Percentiles rank a stretch among this genome's conserved stretches.
These are phyloP conservation scores for Cylindrotheca fusiformis DNA, from an alignment of 108 stramenopile genomes.

Conservation along the genomic window DNA sequence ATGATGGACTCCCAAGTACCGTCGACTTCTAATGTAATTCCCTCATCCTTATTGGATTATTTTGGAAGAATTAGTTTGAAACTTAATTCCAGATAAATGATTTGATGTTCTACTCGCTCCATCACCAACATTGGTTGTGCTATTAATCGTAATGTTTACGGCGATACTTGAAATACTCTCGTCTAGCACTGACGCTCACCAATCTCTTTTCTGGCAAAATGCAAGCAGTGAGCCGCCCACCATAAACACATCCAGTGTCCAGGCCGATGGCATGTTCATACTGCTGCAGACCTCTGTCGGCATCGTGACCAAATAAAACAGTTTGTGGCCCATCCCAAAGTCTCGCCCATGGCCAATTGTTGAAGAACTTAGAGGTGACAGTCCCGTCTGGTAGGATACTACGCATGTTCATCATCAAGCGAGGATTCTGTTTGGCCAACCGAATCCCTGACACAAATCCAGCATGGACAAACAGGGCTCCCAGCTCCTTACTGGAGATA, in stretches of 20 bases:
- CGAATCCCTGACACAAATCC: slow-evolving; percentile 85
- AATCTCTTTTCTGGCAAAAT: slow-evolving; percentile 88
- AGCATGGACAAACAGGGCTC: slow-evolving; percentile 91
- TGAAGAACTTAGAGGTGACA: slow-evolving; percentile 90
- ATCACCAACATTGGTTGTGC: no score
- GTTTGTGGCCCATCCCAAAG: slow-evolving; percentile 94
- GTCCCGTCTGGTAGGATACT: slow-evolving; percentile 80
- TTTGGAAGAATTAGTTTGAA: no score
- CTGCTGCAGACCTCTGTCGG: slow-evolving; percentile 88
- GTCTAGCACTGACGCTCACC: slow-evolving; percentile 75
- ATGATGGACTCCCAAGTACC: no score
- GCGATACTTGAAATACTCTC: slow-evolving; percentile 85
- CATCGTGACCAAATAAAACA: slow-evolving; percentile 94
- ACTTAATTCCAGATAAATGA: no score
- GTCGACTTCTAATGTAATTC: no score
- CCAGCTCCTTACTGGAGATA: slow-evolving; percentile 81
- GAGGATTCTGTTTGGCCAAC: slow-evolving; percentile 60
- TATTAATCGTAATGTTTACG: slow-evolving; percentile 81
- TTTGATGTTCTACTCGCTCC: no score
- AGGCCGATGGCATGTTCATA: slow-evolving; percentile 90
- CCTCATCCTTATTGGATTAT: no score
- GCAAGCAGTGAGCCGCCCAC: slow-evolving; percentile 89
- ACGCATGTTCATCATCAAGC: slow-evolving; percentile 60
- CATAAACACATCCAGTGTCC: slow-evolving; percentile 96
- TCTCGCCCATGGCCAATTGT: slow-evolving; percentile 90